Evolutionary conservation across 2,329 filamentous ascomycete genomes (phyloP), one percentile per base, ranked within the genome.

Genomic region (Apiospora arundinis): DNA sequence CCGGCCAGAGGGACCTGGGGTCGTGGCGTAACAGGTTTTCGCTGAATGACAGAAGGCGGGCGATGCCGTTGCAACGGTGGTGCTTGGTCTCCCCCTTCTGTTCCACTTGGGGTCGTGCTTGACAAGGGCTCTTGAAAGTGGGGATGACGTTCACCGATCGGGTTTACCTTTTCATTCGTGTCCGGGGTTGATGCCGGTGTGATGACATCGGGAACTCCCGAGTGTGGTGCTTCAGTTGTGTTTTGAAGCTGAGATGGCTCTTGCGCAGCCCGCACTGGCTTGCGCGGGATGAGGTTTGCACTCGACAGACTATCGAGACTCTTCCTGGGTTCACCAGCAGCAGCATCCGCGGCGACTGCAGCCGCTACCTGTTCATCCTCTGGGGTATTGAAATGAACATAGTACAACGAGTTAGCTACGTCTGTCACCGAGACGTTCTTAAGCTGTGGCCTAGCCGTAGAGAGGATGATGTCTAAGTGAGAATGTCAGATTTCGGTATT

Each of bases 401-500:
- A 98, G 83, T 98, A 99, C 6, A 99, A 87, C 18, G 92, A 97
- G 77, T 91, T 94, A 70, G 92, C 90, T 67, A 99, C 92, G 79
- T 98, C 95, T 79, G 95, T 92, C 63, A 90, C 91, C 0, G 94
- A 97, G 74, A 99, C 94, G 72, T 94, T 95, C 80, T 96, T 97
- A 56, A 92, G 88, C 69, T 93, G 91, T 1, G 96, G 96, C 80
- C 97, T 97, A 74, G 96, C 88, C 0, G 96, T 93, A 1, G 95
- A 97, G 65, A 99, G 90, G 76, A 98, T 97, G 71, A 98, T 89
- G 86, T 98, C 95, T 96, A 76, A 14, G 23, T 63, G 37, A 6
- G 56, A 52, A 45, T 28, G 74, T 77, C 69, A 78, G 56, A 3
- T 63, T 63, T 40, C 32, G 73, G 28, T 7, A 40, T 63, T 21